Percentiles rank a stretch among this genome's conserved stretches.
phyloP scores from a whole-genome alignment of 1,284 basidiomycete species.

The Marasmius sp. region DNA sequence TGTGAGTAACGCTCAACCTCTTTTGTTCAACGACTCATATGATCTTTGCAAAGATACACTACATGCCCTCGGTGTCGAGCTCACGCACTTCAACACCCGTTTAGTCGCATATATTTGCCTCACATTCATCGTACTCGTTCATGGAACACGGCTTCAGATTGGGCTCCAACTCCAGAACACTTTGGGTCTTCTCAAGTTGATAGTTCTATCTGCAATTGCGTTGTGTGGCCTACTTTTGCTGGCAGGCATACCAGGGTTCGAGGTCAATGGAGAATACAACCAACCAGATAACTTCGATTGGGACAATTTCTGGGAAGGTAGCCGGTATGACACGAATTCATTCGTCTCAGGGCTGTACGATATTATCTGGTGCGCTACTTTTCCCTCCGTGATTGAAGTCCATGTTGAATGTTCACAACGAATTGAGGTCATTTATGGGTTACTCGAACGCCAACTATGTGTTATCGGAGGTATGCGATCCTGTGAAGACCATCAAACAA shows the following conservation, averaged over 20 bases:
- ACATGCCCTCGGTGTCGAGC: conserved; percentile 44
- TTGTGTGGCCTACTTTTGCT: conserved; percentile 57
- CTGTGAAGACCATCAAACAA: conserved; percentile 63
- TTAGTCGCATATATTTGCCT: conserved; percentile 54
- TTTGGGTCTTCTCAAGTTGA: conserved; percentile 65
- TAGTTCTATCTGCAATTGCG: conserved; percentile 54
- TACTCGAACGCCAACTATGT: conserved; percentile 74
- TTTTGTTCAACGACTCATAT: not conserved
- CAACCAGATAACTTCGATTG: conserved; percentile 52
- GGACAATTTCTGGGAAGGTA: conserved; percentile 58
- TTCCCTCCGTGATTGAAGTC: not conserved
- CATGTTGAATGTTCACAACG: not conserved
- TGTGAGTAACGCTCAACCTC: conserved; percentile 35
- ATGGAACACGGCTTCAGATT: conserved; percentile 53
- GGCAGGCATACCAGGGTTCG: conserved; percentile 44
- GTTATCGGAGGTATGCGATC: conserved; percentile 65
- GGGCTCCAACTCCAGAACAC: conserved; percentile 67
- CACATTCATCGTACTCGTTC: conserved; percentile 57
- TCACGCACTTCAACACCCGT: conserved; percentile 47
- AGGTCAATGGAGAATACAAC: conserved; percentile 41
- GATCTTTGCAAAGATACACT: conserved; percentile 44
- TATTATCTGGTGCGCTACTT: conserved; percentile 56
- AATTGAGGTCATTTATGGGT: conserved; percentile 57
- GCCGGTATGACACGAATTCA: conserved; percentile 46
- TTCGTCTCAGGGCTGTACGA: conserved; percentile 65